Conservation (phyloP, 163 green algal genomes). For the Scenedesmus sp. region DNA sequence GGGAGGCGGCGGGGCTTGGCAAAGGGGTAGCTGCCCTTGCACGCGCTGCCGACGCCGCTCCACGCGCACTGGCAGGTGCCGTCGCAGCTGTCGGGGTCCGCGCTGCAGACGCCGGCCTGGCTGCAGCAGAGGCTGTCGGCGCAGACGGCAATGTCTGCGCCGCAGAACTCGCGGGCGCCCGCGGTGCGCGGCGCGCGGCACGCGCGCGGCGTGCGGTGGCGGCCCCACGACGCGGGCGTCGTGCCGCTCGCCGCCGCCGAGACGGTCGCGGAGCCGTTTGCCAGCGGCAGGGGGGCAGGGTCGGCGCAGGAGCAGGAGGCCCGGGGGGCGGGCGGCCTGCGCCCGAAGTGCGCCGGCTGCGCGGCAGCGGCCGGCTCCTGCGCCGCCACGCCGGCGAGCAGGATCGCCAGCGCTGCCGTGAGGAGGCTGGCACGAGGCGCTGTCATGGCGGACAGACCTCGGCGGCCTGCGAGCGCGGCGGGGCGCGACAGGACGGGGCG, state of each 20-base stretch:
- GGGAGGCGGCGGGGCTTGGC: background rate
- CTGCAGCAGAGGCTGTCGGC: conserved; percentile 14
- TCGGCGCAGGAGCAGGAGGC: background rate
- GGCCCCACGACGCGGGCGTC: background rate
- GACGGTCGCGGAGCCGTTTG: background rate
- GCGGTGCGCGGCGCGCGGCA: background rate
- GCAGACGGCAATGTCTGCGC: background rate
- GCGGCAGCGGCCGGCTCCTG: too few species aligned
- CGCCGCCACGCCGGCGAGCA: too few species aligned
- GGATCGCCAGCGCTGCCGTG: too few species aligned
- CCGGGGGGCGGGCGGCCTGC: too few species aligned
- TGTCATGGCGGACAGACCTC: too few species aligned
- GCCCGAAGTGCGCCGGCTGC: too few species aligned
- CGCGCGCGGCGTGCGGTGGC: background rate
- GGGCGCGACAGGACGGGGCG: too few species aligned
- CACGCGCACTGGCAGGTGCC: conserved; percentile 27
- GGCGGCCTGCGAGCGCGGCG: too few species aligned
- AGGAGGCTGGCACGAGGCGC: too few species aligned
- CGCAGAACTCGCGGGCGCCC: background rate
- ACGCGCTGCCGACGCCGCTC: background rate
- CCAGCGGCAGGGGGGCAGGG: background rate
- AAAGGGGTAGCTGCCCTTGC: conserved; percentile 7
- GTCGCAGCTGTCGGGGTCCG: background rate
- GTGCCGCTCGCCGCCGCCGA: too few species aligned
- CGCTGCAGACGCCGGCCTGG: conserved; percentile 18